phyloP scores from a whole-genome alignment of 2,329 filamentous ascomycete species.

The Fusarium hainanense region DNA sequence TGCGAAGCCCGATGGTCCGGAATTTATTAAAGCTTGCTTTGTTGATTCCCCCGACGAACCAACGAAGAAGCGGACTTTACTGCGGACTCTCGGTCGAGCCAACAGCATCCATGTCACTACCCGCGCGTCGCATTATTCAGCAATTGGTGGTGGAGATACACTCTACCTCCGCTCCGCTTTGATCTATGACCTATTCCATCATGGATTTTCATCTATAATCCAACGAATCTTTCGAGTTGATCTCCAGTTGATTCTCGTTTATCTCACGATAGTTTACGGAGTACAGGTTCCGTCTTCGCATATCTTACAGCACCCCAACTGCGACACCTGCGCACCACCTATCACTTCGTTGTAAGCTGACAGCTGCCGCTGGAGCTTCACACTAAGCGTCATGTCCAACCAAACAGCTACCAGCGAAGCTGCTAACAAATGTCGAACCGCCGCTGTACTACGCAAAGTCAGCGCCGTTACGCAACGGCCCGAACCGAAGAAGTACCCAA shows the following conservation, averaged over 20 bases:
- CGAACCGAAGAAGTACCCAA: constrained; percentile 42
- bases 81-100: constrained; percentile 18
- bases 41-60: background rate
- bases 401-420: constrained; percentile 6
- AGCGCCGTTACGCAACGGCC: constrained; percentile 36
- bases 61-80: constrained; percentile 21
- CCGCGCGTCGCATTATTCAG: constrained; percentile 32
- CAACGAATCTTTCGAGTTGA: constrained; percentile 1
- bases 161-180: constrained; percentile 31
- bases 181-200: constrained; percentile 17
- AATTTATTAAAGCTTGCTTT: background rate
- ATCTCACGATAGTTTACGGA: background rate
- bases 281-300: background rate
- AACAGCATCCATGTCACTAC: background rate
- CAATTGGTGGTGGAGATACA: constrained; percentile 7
- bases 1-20: constrained; percentile 13
- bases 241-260: background rate
- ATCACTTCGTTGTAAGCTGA: constrained; percentile 24
- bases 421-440: constrained; percentile 23
- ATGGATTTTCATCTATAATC: constrained; percentile 2
- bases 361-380: constrained; percentile 1
- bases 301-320: background rate
- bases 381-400: constrained; percentile 28
- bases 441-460: constrained; percentile 43
- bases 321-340: background rate